Evolutionary conservation across 2,329 filamentous ascomycete genomes (phyloP), one percentile per base, ranked within the genome.

Genomic region (Stagonosporopsis cucurbitacearum): DNA sequence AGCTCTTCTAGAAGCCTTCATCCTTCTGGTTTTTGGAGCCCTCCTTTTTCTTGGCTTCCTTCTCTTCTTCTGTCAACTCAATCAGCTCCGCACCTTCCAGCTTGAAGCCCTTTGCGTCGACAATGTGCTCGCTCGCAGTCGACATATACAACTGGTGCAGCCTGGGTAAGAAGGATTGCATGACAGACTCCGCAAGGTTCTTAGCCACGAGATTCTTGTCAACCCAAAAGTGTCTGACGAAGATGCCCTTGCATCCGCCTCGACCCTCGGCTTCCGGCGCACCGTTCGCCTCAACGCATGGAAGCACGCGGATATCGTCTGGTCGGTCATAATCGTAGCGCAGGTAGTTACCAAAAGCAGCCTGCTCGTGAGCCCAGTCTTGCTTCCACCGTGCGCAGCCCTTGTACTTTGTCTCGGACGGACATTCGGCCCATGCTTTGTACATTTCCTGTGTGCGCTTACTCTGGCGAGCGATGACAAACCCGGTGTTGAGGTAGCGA

Each of bases 401-500:
- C 30, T 59, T 64, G 63, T 75, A 77, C 13, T 65, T 63, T 3
- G 60, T 67, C 48, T 74, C 73, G 1, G 67, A 68, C 12, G 74
- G 74, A 49, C 74, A 77, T 48, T 74, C 70, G 26, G 67, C 73
- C 75, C 74, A 77, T 3, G 70, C 67, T 48, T 71, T 69, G 65
- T 73, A 72, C 66, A 77, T 74, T 30, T 74, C 72, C 23, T 73
- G 71, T 17, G 74, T 75, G 39, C 71, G 63, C 52, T 69, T 64
- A 64, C 70, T 75, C 54, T 73, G 67, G 54, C 79, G 77, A 1
- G 77, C 76, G 50, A 80, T 75, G 50, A 80, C 68, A 55, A 80
- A 79, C 6, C 78, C 78, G 4, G 76, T 80, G 57, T 81, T 81
- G 11, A 79, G 69, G 43, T 77, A 73, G 26, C 73, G 71, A 25